These are phyloP conservation scores for Lactuca saligna DNA, from an alignment of 129 eudicot genomes.

Conservation along the genomic window DNA sequence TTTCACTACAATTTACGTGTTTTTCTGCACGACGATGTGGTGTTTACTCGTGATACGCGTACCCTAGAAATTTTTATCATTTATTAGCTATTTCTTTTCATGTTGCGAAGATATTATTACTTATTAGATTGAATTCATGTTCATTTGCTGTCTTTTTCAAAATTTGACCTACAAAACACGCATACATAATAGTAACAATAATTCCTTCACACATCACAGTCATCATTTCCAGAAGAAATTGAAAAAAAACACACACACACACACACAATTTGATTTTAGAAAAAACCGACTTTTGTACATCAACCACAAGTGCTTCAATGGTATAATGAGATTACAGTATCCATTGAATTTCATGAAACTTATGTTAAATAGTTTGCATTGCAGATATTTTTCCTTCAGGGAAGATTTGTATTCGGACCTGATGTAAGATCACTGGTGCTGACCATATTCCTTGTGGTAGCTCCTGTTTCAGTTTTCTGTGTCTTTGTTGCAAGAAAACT, in stretches of 20 bases:
- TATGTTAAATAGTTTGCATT: conserved; percentile 20
- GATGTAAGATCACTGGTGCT: conserved; percentile 90
- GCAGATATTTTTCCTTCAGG: conserved; percentile 91
- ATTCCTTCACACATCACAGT: background rate
- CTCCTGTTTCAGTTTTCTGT: conserved; percentile 82
- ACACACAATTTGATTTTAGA: background rate
- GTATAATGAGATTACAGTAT: background rate
- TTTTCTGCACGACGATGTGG: background rate
- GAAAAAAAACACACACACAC: background rate
- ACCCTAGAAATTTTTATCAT: conserved; percentile 5
- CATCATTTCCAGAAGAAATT: conserved; percentile 1
- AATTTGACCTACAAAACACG: conserved; percentile 6
- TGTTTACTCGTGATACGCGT: conserved; percentile 8
- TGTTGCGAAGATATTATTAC: background rate
- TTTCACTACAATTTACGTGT: background rate
- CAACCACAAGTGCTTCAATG: background rate
- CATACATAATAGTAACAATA: background rate
- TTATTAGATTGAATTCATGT: background rate
- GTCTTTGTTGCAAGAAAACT: conserved; percentile 85
- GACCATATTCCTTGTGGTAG: conserved; percentile 83
- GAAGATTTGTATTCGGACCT: conserved; percentile 93
- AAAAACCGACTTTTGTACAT: conserved; percentile 3
- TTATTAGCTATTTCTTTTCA: background rate
- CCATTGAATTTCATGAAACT: too few species aligned
- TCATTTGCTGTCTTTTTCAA: conserved; percentile 16